Evolutionary conservation across 306 rosid species (phyloP).

Genomic region (Inga laurina): DNA sequence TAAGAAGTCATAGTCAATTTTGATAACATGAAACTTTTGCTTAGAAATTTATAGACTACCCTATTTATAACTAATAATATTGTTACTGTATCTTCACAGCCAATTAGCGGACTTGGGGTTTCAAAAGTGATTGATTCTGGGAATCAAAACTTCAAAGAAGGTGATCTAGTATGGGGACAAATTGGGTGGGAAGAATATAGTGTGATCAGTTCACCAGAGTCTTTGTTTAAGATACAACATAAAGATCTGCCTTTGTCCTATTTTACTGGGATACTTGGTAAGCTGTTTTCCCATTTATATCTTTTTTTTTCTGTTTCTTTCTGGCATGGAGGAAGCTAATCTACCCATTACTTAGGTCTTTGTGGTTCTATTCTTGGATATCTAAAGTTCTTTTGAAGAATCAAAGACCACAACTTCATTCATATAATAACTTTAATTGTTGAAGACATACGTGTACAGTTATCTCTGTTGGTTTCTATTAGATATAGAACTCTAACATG

Average conservation of each 20-base stretch:
- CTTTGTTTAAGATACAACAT: constrained; percentile 42
- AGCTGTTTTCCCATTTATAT: not conserved
- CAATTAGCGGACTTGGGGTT: constrained; percentile 47
- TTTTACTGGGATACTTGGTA: constrained; percentile 57
- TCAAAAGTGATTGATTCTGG: constrained; percentile 8
- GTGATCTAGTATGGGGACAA: constrained; percentile 18
- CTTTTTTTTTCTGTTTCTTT: too few relatives aligned
- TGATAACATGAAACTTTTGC: not conserved
- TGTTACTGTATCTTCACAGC: constrained; percentile 33
- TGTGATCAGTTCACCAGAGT: constrained; percentile 17
- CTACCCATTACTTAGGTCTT: not conserved
- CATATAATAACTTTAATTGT: not conserved
- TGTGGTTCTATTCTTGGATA: not conserved
- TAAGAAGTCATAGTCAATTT: not conserved
- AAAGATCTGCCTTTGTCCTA: constrained; percentile 54
- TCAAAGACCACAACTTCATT: not conserved
- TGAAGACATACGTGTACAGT: not conserved
- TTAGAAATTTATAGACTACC: not conserved
- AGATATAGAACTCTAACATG: not conserved
- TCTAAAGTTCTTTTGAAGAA: not conserved
- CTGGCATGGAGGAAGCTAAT: not conserved
- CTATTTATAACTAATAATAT: not conserved
- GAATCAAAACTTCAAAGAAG: constrained; percentile 9
- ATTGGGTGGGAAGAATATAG: constrained; percentile 29
- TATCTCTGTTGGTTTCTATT: not conserved